A percentile compares a stretch with the other conserved stretches of the same genome.
Conservation (phyloP, 106 monocot species). For the Xerophyta viscosa region DNA sequence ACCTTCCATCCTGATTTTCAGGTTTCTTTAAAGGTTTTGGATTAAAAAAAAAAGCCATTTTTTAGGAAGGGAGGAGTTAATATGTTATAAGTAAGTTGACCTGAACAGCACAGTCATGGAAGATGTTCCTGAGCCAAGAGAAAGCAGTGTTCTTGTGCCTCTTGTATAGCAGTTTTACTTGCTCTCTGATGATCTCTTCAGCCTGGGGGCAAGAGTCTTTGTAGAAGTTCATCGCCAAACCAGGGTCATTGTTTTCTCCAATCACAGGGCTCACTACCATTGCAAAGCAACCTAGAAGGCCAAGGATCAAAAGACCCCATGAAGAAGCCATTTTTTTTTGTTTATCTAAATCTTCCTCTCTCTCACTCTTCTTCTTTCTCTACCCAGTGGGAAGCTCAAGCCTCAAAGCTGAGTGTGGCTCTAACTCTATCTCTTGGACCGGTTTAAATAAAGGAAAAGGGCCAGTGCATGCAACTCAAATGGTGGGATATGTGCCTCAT, state of each 20-base stretch:
- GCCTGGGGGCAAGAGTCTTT: constrained; percentile 83
- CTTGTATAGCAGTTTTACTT: constrained; percentile 76
- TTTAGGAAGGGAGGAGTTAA: no score
- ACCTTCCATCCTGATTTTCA: no score
- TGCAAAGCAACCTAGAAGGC: constrained; percentile 18
- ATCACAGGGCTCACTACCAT: not conserved
- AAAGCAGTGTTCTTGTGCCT: constrained; percentile 93
- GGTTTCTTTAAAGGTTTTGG: no score
- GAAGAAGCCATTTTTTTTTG: constrained; percentile 15
- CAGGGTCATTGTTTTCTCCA: constrained; percentile 12
- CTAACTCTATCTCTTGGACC: no score
- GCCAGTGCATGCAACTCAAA: no score
- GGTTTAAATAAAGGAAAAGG: constrained; percentile 4
- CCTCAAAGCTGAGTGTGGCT: no score
- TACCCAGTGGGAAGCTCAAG: no score
- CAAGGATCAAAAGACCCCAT: constrained; percentile 20
- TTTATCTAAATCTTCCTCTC: not conserved
- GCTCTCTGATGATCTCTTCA: constrained; percentile 73
- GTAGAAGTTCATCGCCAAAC: constrained; percentile 73
- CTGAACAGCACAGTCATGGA: constrained; percentile 88
- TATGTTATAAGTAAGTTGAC: no score
- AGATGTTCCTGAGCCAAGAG: constrained; percentile 84
- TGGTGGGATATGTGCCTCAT: no score
- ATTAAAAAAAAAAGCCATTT: no score
- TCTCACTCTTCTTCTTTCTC: no score